Evolutionary conservation across 768 basidiomycete species (phyloP), one percentile per base, ranked within the genome.

Genomic region (Russula vinacea): DNA sequence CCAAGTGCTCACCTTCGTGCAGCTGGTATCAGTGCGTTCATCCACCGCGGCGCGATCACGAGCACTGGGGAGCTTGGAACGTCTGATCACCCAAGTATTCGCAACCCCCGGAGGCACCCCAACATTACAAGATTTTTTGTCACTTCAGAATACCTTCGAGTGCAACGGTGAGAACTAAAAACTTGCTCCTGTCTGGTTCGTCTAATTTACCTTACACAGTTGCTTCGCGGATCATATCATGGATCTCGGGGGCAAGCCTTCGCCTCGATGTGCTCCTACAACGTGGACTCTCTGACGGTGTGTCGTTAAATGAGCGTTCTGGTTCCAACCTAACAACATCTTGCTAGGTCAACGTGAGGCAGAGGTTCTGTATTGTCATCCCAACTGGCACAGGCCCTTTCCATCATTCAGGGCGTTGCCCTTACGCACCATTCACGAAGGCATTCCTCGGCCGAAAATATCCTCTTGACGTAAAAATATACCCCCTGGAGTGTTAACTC

Each of bases 71-170:
- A 73, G 73, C 0, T 72, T 91, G 49, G 74, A 75, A 50, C 62
- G 66, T n/a, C 58, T 74, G 55, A 60, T 74, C 56, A 67, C 73
- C 58, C 55, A 88, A 87, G 70, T 78, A 76, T 68, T 79, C 81
- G 35, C 74, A 86, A 35, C 80, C n/a, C 79, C 80, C 62, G 76
- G 81, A 45, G 69, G 75, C 29, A 72, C 77, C n/a, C 74, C 78
- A 26, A 71, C 79, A 19, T 74, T 77, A 19, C 78, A 78, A 33
- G 79, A 80, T 10, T 77, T 84, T 67, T 77, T 79, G 42, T 74
- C 76, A 52, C 75, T 92, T 47, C 92, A 94, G 71, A 84, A 89
- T 68, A 84, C 84, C 0, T 92, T 94, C 68, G 88, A 93, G 73
- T 90, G 87, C 74, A 94, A 94, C 71, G 78, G 92, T 92, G 69